Percentiles rank a stretch among this genome's conserved stretches.
Conservation (phyloP, 2,329 filamentous ascomycete genomes). For the Exophiala dermatitidis region DNA sequence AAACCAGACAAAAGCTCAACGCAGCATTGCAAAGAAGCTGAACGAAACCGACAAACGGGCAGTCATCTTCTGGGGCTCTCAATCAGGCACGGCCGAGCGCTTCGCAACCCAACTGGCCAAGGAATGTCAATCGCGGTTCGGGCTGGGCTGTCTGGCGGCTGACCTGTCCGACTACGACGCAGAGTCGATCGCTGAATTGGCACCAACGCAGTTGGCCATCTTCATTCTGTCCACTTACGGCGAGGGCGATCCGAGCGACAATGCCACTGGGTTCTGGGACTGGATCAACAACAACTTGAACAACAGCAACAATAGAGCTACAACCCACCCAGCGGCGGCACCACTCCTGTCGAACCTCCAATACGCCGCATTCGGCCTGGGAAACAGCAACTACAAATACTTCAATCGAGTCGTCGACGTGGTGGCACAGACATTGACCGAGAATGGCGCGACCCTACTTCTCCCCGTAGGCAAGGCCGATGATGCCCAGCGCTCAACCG, state of each 20-base stretch:
- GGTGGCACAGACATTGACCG: conserved; percentile 66
- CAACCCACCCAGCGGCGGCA: background rate
- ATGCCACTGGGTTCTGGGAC: conserved; percentile 81
- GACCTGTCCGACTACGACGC: conserved; percentile 92
- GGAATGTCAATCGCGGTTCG: conserved; percentile 52
- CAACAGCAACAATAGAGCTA: conserved; percentile 32
- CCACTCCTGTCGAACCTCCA: conserved; percentile 58
- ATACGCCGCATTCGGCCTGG: conserved; percentile 84
- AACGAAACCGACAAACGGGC: conserved; percentile 51
- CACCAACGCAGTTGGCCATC: conserved; percentile 76
- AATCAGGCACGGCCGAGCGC: conserved; percentile 24
- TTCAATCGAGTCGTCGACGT: conserved; percentile 94
- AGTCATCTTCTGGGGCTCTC: conserved; percentile 28
- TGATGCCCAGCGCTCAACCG: conserved; percentile 88
- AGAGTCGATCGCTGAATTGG: conserved; percentile 72
- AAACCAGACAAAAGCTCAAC: background rate
- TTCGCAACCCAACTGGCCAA: conserved; percentile 22
- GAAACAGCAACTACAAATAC: conserved; percentile 95
- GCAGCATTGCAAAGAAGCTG: conserved; percentile 43
- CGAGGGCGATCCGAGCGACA: conserved; percentile 92
- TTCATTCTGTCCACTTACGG: conserved; percentile 92
- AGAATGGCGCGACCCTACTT: conserved; percentile 68
- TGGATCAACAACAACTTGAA: conserved; percentile 68
- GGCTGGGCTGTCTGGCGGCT: conserved; percentile 87
- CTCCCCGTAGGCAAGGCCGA: conserved; percentile 82